Evolutionary conservation across 805 yeast species (phyloP), one percentile per base, ranked within the genome.

Genomic region (Saccharomycodes ludwigii): DNA sequence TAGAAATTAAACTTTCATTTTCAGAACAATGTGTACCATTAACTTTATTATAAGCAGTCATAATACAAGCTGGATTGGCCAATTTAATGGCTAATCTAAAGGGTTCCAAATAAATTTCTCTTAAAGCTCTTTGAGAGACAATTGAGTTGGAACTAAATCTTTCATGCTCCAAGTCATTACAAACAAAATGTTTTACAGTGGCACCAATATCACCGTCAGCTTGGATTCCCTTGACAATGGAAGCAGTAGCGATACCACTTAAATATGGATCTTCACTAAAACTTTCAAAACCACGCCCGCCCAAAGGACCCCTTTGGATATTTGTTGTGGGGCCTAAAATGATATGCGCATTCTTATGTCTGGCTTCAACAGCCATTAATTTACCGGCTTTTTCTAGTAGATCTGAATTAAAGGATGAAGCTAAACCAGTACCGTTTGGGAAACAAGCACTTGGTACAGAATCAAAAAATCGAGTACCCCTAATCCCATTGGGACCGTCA

Each of bases 401-500:
- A 3, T 63, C 65, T 44, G 63, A 61, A 50, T 73, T 63, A 52
- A 66, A 73, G 15, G 77, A 66, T 3, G 78, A 51, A 2, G 71
- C 78, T 46, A 73, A 46, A 4, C 63, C 77, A 7, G 79, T 70
- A 19, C 78, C 79, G 44, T 70, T 66, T 5, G 79, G 76, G 41
- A 73, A 61, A 39, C 76, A 71, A 37, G 71, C 74, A 26, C 76
- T 60, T 6, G 73, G 73, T 16, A 60, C 56, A 24, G 68, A 60
- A 38, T 65, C 56, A 44, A 70, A 67, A 43, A 71, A 70, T 26
- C 54, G 61, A 14, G 73, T 69, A 17, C 79, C 79, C 39, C 79
- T 58, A 29, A 71, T 60, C 39, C 80, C 80, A 43, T 73, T 73
- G 29, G 80, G 80, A 13, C 80, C 80, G 46, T 73, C 80, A 13